Evolutionary conservation across 2,329 filamentous ascomycete genomes (phyloP).

Genomic region (Fusarium paranaense): DNA sequence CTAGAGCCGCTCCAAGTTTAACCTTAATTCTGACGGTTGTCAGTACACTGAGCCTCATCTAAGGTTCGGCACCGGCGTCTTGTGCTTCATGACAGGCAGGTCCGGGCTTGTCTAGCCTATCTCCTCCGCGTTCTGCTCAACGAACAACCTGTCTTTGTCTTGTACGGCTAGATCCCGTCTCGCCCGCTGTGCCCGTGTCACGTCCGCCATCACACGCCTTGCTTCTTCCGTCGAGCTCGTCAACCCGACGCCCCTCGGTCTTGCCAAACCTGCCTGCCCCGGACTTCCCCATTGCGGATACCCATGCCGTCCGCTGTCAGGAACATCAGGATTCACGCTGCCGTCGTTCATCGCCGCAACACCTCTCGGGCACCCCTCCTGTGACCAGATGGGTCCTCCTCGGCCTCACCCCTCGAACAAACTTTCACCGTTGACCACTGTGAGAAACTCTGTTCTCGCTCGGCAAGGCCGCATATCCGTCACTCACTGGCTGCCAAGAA

Average conservation of each 20-base stretch:
- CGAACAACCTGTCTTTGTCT: slow-evolving; percentile 12
- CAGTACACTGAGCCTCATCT: slow-evolving; percentile 21
- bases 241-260: slow-evolving; percentile 13
- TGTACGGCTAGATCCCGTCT: slow-evolving; percentile 33
- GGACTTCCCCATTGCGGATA: slow-evolving; percentile 10
- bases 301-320: background rate
- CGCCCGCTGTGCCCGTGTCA: slow-evolving; percentile 23
- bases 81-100: slow-evolving; percentile 23
- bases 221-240: slow-evolving; percentile 34
- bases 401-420: slow-evolving; percentile 14
- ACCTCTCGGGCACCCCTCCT: slow-evolving; percentile 8
- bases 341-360: background rate
- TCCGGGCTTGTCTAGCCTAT: slow-evolving; percentile 19
- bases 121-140: slow-evolving; percentile 27
- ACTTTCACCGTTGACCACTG: slow-evolving; percentile 34
- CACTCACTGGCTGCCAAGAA: background rate
- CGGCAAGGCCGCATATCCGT: slow-evolving; percentile 4
- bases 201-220: slow-evolving; percentile 18
- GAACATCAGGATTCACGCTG: background rate
- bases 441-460: slow-evolving; percentile 21
- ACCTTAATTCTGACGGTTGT: slow-evolving; percentile 35
- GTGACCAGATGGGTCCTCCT: background rate
- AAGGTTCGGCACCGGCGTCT: slow-evolving; percentile 37
- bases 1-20: slow-evolving; percentile 25
- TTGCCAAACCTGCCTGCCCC: background rate